Evolutionary conservation across 202 grass and related monocot species (phyloP).

Genomic region (Panicum hallii): DNA sequence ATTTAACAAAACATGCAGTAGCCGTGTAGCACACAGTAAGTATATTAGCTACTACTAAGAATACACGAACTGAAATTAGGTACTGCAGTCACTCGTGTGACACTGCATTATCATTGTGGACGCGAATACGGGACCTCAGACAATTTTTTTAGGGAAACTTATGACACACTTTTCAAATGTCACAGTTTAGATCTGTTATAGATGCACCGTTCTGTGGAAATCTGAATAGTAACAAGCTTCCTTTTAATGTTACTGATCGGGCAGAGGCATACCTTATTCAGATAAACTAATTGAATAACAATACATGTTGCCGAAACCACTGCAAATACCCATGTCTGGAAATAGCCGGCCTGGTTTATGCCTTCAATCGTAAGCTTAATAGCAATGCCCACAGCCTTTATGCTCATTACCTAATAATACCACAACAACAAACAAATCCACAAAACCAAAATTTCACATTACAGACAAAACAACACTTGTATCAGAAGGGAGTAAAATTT

Average conservation of each 20-base stretch:
- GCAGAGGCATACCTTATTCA: slow-evolving; percentile 81
- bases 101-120: background rate
- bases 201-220: background rate
- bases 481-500: background rate
- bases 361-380: slow-evolving; percentile 95
- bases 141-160: background rate
- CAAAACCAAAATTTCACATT: slow-evolving; percentile 9
- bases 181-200: background rate
- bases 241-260: slow-evolving; percentile 3
- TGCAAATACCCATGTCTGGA: slow-evolving; percentile 94
- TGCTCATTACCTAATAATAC: slow-evolving; percentile 89
- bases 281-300: slow-evolving; percentile 90
- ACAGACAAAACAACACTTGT: background rate
- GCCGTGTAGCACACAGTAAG: background rate
- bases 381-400: slow-evolving; percentile 92
- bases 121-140: background rate
- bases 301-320: slow-evolving; percentile 78
- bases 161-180: background rate
- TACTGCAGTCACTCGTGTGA: background rate
- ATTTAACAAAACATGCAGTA: slow-evolving; percentile 29
- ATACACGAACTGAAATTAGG: background rate
- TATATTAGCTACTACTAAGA: background rate
- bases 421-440: slow-evolving; percentile 23
- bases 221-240: background rate
- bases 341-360: slow-evolving; percentile 87